A percentile compares a stretch with the other conserved stretches of the same genome.
Conservation (phyloP, 1,139 yeast species). For the Blastobotrys buckinghamii region DNA sequence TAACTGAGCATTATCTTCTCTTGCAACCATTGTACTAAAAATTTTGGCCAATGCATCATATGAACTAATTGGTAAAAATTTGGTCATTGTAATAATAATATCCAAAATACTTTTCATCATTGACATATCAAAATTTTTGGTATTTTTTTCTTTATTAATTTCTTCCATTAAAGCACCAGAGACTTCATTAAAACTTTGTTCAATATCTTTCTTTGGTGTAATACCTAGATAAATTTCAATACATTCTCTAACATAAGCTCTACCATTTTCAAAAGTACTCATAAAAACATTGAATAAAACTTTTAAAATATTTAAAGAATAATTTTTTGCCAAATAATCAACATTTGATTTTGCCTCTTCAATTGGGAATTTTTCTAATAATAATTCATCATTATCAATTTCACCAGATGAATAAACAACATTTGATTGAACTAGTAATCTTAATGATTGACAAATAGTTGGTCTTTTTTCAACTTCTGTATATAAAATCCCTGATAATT, state of each 20-base stretch:
- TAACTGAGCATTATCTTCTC: slow-evolving; percentile 53
- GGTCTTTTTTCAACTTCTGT: slow-evolving; percentile 70
- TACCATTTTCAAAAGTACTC: slow-evolving; percentile 75
- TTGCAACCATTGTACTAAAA: slow-evolving; percentile 61
- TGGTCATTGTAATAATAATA: slow-evolving; percentile 77
- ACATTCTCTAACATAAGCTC: slow-evolving; percentile 80
- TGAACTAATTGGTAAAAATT: slow-evolving; percentile 65
- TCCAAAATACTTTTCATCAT: slow-evolving; percentile 87
- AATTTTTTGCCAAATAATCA: slow-evolving; percentile 53
- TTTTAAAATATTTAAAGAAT: slow-evolving; percentile 68
- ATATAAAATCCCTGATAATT: slow-evolving; percentile 68
- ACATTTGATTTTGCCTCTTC: slow-evolving; percentile 51
- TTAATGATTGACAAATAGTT: slow-evolving; percentile 73
- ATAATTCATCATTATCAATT: slow-evolving; percentile 52
- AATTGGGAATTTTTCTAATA: slow-evolving; percentile 57
- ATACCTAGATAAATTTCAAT: slow-evolving; percentile 75
- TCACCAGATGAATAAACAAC: slow-evolving; percentile 42
- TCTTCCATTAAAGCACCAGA: slow-evolving; percentile 72
- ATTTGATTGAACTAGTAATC: slow-evolving; percentile 73
- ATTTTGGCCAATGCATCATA: slow-evolving; percentile 73
- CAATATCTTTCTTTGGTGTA: slow-evolving; percentile 60
- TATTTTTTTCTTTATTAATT: slow-evolving; percentile 42
- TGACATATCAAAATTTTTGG: slow-evolving; percentile 34
- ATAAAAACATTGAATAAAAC: slow-evolving; percentile 88
- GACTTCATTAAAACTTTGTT: slow-evolving; percentile 76